Evolutionary conservation across 257 asterid species (phyloP), one percentile per base, ranked within the genome.

Genomic region (Datura wrightii): DNA sequence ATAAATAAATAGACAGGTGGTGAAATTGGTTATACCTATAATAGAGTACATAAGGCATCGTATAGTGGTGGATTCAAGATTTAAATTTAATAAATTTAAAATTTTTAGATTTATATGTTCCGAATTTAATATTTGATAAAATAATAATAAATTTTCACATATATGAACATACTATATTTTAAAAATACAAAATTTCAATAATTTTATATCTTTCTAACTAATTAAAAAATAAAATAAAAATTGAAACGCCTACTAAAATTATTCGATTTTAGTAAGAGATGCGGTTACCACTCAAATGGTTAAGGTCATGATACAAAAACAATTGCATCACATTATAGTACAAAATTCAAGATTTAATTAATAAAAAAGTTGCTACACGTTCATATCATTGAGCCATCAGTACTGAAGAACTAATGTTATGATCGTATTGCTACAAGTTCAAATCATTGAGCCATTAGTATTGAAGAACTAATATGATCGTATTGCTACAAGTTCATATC

Each of bases 11-110:
- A 48, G 80, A 46, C 42, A 19, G 44, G 58, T 19, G 41, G 10
- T 48, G 41, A 9, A 65, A 36, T 46, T 48, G 81, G 81, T 11
- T 52, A 52, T 31, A 34, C 5, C 15, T 52, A 31, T 78, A 14
- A 13, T 78, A 63, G 82, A 52, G 63, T 50, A 50, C 37, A 48
- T 0, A 8, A 54, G 2, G 41, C n/a, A n/a, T n/a, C n/a, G n/a
- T n/a, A n/a, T n/a, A 5, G 6, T 5, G 6, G 3, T 11, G 0
- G 0, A 70, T 18, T 70, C 6, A 0, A 18, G 0, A 70, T 42
- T 42, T 6, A 18, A 18, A 16, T 70, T 70, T 70, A 41, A 8
- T 4, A 0, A 15, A 8, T 15, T 5, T 14, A 63, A 31, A 9
- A 60, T 3, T 41, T 39, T 0, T 8, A 1, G 9, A 41, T 36